Evolutionary conservation across 176 grass and related monocot species (phyloP), one percentile per base, ranked within the genome.

Genomic region (Oryza officinalis): DNA sequence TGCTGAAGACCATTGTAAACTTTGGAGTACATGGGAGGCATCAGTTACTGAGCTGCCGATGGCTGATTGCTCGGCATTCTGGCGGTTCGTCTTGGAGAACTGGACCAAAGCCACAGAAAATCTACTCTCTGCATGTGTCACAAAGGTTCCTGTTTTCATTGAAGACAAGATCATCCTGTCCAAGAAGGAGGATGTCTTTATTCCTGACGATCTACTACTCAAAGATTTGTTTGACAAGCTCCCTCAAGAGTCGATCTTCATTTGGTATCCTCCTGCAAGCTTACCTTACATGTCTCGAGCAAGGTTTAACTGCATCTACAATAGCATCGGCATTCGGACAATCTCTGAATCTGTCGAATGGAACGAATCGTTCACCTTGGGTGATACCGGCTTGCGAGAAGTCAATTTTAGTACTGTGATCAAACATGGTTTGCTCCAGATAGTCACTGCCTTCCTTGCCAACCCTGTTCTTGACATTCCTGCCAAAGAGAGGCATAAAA

Each of bases 191-290:
- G 83, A 93, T 65, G 38, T 93, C 5, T 91, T 96, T 69, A 89
- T 96, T 74, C 88, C 86, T 13, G 90, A 96, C 25, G 94, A 96
- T 63, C 83, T 93, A 73, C 17, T 89, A 14, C 72, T 91, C n/a
- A 79, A 84, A 67, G 88, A 93, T 35, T 69, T 96, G 27, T 96
- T 96, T n/a, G 52, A 67, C 25, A 77, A 61, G 65, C 14, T 65
- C 47, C 31, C 76, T 87, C 41, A 79, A 26, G 63, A 88, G 13
- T 66, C 86, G 5, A 10, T 92, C 11, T 93, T 92, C 57, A 81
- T 91, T 10, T 96, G 94, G 94, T 96, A 87, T 59, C 90, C 93
- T 72, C 4, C 30, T 27, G 65, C 75, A 30, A 85, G 5, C 14
- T 25, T 23, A 30, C 52, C 80, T 33, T 69, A 60, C 1, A 40